Evolutionary conservation across 129 eudicot genomes (phyloP), one percentile per base, ranked within the genome.

Genomic region (Centaurea solstitialis): DNA sequence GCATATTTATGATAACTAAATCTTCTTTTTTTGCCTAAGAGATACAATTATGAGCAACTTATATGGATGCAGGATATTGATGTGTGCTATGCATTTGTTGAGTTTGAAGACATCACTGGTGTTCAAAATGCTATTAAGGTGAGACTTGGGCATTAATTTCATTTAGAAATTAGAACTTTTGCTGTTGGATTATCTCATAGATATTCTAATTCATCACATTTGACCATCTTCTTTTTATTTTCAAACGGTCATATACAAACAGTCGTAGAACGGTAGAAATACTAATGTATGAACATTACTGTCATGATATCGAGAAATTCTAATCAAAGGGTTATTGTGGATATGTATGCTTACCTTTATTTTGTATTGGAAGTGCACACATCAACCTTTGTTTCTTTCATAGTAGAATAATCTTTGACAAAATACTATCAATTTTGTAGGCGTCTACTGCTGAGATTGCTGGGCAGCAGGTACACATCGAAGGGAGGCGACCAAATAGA

Each of bases 61-160:
- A 45, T 10, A 33, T 64, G 75, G 81, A 70, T 81, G 82, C 96
- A 95, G 98, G 99, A 95, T 79, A 85, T 88, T 28, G 97, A 91
- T 80, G 97, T 82, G n/a, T 92, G 94, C 84, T 95, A 95, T 79
- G 99, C 99, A 24, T 95, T 95, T 84, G 99, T 95, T 15, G 99
- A 95, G 86, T 95, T 85, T 84, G 94, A 92, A 82, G 98, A 95
- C 77, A 80, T 89, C 62, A 72, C 86, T 1, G 91, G 94, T 20
- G 99, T 93, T 69, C 93, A 95, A 50, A 93, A 91, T 85, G 99
- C 99, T 73, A 91, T 95, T 18, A 89, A 95, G 98, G 99, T 94
- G 62, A 78, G 86, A 38, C 76, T 50, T 10, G 26, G 26, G 35
- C 13, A 28, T 77, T 53, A 10, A 22, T 40, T 6, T 68, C 3